These are phyloP conservation scores for Aspergillus proliferans DNA, from an alignment of 2,329 filamentous ascomycete species.

Conservation along the genomic window DNA sequence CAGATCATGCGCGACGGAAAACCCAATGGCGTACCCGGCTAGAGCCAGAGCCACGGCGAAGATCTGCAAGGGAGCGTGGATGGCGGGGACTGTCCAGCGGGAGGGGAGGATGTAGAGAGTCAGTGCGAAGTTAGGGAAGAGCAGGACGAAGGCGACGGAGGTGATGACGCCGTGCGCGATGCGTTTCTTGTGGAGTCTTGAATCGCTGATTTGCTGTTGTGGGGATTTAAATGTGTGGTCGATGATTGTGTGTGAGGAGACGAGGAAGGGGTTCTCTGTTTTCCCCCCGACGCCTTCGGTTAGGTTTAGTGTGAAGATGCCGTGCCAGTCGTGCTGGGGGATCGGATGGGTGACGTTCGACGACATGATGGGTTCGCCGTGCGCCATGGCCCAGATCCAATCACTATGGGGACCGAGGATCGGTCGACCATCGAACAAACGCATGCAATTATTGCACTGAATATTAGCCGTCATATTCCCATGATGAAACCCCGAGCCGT, in stretches of 20 bases:
- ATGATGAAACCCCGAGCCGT: slow-evolving; percentile 48
- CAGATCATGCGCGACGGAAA: slow-evolving; percentile 40
- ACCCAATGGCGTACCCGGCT: slow-evolving; percentile 44
- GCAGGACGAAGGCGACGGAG: slow-evolving; percentile 37
- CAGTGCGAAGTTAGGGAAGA: slow-evolving; percentile 27
- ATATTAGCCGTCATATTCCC: slow-evolving; percentile 53
- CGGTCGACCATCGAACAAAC: slow-evolving; percentile 47
- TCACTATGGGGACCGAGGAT: slow-evolving; percentile 38
- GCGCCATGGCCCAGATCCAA: slow-evolving; percentile 48
- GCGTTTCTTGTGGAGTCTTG: slow-evolving; percentile 13
- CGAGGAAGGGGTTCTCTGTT: slow-evolving; percentile 27
- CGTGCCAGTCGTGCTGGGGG: slow-evolving; percentile 38
- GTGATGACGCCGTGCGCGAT: slow-evolving; percentile 29
- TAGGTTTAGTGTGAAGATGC: slow-evolving; percentile 44
- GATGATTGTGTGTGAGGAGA: slow-evolving; percentile 1
- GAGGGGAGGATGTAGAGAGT: slow-evolving; percentile 29
- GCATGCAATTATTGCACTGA: slow-evolving; percentile 49
- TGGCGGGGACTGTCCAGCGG: slow-evolving; percentile 38
- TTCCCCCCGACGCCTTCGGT: slow-evolving; percentile 46
- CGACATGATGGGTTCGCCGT: slow-evolving; percentile 44
- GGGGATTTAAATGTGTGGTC: slow-evolving; percentile 5
- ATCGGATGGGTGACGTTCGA: slow-evolving; percentile 41
- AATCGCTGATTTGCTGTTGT: slow-evolving; percentile 11
- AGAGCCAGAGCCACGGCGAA: slow-evolving; percentile 44
- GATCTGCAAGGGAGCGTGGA: slow-evolving; percentile 43